phyloP scores from a whole-genome alignment of 2,329 filamentous ascomycete species.

The Fusarium liriodendri region DNA sequence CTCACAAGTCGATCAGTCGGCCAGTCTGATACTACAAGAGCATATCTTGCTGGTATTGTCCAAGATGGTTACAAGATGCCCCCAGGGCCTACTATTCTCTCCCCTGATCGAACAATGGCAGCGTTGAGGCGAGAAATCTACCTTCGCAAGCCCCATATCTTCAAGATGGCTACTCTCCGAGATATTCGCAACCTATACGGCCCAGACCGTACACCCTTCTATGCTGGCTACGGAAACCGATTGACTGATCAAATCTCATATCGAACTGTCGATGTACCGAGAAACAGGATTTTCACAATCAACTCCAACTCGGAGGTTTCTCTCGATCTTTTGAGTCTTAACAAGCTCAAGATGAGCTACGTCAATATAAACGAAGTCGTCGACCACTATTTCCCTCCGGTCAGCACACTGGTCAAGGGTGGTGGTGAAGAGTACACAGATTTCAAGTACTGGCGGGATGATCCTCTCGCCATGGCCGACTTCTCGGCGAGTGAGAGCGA shows the following conservation, averaged over 20 bases:
- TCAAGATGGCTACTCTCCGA: conserved; percentile 98
- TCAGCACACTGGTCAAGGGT: conserved; percentile 85
- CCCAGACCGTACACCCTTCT: conserved; percentile 83
- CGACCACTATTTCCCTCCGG: conserved; percentile 97
- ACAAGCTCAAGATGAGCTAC: conserved; percentile 96
- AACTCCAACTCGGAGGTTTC: conserved; percentile 97
- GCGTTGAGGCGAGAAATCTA: conserved; percentile 93
- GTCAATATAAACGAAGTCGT: conserved; percentile 97
- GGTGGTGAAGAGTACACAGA: conserved; percentile 97
- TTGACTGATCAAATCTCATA: conserved; percentile 97
- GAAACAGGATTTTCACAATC: conserved; percentile 96
- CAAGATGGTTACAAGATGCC: conserved; percentile 91
- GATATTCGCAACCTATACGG: conserved; percentile 93
- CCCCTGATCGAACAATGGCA: conserved; percentile 93
- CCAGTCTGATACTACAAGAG: conserved; percentile 88
- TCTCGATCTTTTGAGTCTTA: conserved; percentile 87
- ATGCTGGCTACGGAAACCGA: conserved; percentile 96
- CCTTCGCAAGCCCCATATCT: conserved; percentile 94
- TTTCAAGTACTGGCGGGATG: conserved; percentile 95
- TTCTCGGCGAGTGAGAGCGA: conserved; percentile 84
- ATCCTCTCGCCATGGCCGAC: conserved; percentile 84
- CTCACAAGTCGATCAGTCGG: conserved; percentile 94
- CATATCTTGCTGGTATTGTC: conserved; percentile 88
- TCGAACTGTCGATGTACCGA: conserved; percentile 93
- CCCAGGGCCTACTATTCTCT: conserved; percentile 92